Evolutionary conservation across 179 eudicot species (phyloP), one percentile per base, ranked within the genome.

Genomic region (Gypsophila paniculata): DNA sequence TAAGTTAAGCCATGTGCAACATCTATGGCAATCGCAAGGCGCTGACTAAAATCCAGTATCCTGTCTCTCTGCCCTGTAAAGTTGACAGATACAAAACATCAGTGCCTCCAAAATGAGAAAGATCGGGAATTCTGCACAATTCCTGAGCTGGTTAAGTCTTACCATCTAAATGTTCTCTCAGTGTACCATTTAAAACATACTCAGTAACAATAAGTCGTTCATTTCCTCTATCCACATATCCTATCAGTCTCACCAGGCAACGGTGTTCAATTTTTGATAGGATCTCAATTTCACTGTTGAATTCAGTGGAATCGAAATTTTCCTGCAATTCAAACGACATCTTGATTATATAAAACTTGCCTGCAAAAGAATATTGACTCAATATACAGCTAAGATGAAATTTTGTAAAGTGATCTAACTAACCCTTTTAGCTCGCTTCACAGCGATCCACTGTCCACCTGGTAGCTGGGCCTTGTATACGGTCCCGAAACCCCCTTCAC

Each of bases 121-220:
- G 3, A 17, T 12, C 11, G 11, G 61, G 49, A 42, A 42, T 42
- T 42, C 6, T 6, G 46, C 5, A 42, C 42, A 29, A 44, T 44
- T 64, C 21, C 14, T 13, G 44, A 22, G n/a, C 46, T 17, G 39
- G 38, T 21, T 25, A 38, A 51, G 53, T 72, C 87, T 86, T 88
- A 94, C 99, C 99, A 81, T 94, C 99, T 64, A 94, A 80, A 84
- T 94, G 96, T 72, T 94, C 96, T 80, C 99, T 87, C 13, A 94
- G 86, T 71, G 90, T 94, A 63, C 99, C 99, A 77, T 94, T 94
- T 54, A 94, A 76, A 65, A 94, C 97, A 70, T 81, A 94, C 80
- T 94, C 96, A 0, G 99, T 94, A 55, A 91, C 89, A 70, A 94
- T 88, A 29, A 94, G 86, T 55, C 97, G 90, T 63, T 94, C 99